Conservation (phyloP, 2,329 filamentous ascomycete genomes). For the Xylaria sp. region DNA sequence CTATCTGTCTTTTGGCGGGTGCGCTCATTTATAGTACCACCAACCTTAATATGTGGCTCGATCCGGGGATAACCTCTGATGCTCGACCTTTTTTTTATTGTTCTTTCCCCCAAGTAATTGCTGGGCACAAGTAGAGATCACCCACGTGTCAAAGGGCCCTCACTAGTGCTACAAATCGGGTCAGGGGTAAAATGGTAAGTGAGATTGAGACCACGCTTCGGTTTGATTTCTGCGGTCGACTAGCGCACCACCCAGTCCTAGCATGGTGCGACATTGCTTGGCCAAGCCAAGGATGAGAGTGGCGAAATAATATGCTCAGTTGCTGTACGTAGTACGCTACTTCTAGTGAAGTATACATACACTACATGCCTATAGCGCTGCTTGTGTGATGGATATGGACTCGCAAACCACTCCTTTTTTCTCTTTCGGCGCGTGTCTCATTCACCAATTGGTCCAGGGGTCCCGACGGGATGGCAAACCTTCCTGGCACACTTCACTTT, state of each 20-base stretch:
- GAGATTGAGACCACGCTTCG: conserved; percentile 19
- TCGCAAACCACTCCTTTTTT: conserved; percentile 39
- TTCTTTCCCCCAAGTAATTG: neutral
- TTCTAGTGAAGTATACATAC: neutral
- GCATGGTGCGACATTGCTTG: conserved; percentile 11
- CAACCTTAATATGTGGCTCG: conserved; percentile 14
- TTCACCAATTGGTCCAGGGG: neutral
- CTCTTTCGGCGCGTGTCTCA: neutral
- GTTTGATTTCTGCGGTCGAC: conserved; percentile 22
- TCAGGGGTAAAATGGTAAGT: conserved; percentile 14
- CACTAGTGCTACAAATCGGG: conserved; percentile 23
- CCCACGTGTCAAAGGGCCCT: conserved; percentile 13
- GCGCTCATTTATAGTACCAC: conserved; percentile 4
- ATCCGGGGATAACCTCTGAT: neutral
- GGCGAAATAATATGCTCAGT: conserved; percentile 6
- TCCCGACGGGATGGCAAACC: neutral
- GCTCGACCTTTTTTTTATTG: neutral
- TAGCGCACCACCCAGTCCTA: conserved; percentile 11
- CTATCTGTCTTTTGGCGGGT: conserved; percentile 19
- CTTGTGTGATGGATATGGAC: conserved; percentile 39
- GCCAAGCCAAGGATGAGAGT: conserved; percentile 13
- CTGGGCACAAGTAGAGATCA: conserved; percentile 11
- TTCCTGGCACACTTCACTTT: neutral
- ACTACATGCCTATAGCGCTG: conserved; percentile 17
- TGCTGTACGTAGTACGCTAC: neutral